Base-by-base conservation (phyloP, 257 asterid genomes). In the Solanum pennellii region DNA sequence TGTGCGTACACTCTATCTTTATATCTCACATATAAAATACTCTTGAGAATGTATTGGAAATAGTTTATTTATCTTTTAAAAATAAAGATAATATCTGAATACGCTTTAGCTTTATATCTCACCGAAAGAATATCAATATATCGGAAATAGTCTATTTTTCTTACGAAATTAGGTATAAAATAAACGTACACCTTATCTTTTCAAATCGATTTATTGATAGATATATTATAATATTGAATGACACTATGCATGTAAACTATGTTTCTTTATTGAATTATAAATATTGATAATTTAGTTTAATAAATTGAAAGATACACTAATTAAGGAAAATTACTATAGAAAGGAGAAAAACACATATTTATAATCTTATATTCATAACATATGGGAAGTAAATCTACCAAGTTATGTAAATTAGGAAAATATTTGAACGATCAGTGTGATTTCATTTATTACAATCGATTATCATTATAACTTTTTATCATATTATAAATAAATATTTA, bases 71-170 rank as follows among this genome's bases (percentile, higher is more conserved):
- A 66, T 27, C 5, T 3, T 66, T 12, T 3, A 66, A 25, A 66
- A 13, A 27, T 68, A 68, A 3, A 8, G 11, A 27, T 31, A 69
- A 69, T 4, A 31, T 29, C 0, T 69, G 23, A 0, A 7, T 10
- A 62, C 0, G 29, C 1, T n/a, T 12, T 8, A 65, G 1, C 1
- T 6, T n/a, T 12, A n/a, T 65, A 65, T 65, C 33, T 2, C 16
- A 65, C 0, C 4, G 0, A n/a, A 0, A n/a, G 71, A 7, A 62
- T n/a, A 62, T 12, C 0, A 4, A n/a, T 62, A 15, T 62, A n/a
- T 62, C 8, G 8, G 0, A n/a, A 62, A 23, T 62, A 23, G 1
- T 23, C 0, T 62, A 2, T 62, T 11, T 62, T 23, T 62, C 2
- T 0, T n/a, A n/a, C 0, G n/a, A n/a, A 11, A 65, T n/a, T 65